Evolutionary conservation across 495 filamentous ascomycete species (phyloP).

Genomic region (Xylaria venustula): DNA sequence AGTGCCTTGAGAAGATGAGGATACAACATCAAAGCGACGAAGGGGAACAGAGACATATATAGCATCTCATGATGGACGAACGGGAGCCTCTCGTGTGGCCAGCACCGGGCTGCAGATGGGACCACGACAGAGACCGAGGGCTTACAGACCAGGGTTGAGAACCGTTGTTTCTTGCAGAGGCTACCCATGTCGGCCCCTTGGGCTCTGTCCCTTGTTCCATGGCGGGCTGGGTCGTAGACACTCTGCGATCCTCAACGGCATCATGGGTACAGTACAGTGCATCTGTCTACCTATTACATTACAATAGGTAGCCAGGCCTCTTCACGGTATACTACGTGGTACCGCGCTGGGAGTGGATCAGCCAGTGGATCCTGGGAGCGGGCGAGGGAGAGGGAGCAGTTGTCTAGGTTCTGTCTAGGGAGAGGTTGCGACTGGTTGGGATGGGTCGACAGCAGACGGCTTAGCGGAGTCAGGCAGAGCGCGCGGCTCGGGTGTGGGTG

Average conservation of each 20-base stretch:
- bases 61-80: conserved; percentile 20
- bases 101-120: conserved; percentile 13
- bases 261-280: background rate
- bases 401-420: too few species aligned
- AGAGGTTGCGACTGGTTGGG: background rate
- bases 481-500: conserved; percentile 6
- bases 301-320: too few species aligned
- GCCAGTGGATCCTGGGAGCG: background rate
- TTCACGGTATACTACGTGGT: too few species aligned
- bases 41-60: conserved; percentile 27
- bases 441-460: background rate
- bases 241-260: too few species aligned
- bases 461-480: background rate
- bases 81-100: conserved; percentile 22
- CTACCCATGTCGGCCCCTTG: conserved; percentile 17
- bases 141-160: conserved; percentile 18
- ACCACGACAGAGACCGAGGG: conserved; percentile 17
- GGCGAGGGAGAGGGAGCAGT: too few species aligned
- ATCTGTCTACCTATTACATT: background rate
- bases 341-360: background rate
- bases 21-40: conserved; percentile 1
- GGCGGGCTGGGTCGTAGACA: too few species aligned
- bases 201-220: conserved; percentile 25
- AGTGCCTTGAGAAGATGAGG: conserved; percentile 17
- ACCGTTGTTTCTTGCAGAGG: conserved; percentile 19